phyloP scores from a whole-genome alignment of 352 stramenopile species.

The Stephanocyclus meneghinianus region DNA sequence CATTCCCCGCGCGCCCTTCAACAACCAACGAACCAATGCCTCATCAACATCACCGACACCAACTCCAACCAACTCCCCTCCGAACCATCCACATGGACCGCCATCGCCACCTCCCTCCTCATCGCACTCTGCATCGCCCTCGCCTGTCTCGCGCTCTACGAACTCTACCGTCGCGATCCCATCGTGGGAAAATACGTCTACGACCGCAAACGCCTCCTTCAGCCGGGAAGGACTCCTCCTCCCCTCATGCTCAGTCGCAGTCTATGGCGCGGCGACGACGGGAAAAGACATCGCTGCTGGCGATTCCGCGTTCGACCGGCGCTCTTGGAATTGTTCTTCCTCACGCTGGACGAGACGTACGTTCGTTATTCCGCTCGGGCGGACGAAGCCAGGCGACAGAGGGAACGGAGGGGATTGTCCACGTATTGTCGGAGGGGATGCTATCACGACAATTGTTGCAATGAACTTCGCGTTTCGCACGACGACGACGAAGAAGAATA shows the following conservation, averaged over 20 bases:
- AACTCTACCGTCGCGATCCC: slow-evolving; percentile 42
- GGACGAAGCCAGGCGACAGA: slow-evolving; percentile 31
- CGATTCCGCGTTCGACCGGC: slow-evolving; percentile 22
- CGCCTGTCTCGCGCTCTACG: slow-evolving; percentile 26
- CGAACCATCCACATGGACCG: slow-evolving; percentile 17
- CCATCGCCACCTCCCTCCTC: slow-evolving; percentile 18
- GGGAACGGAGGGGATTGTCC: slow-evolving; percentile 21
- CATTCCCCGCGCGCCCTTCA: no score
- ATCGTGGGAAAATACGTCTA: slow-evolving; percentile 58
- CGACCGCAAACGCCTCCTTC: slow-evolving; percentile 46
- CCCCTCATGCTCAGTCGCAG: slow-evolving; percentile 59
- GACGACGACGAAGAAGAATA: slow-evolving; percentile 7
- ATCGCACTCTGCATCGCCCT: slow-evolving; percentile 22
- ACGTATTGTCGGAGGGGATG: slow-evolving; percentile 34
- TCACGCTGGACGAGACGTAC: slow-evolving; percentile 47
- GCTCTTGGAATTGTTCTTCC: slow-evolving; percentile 44
- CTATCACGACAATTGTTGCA: slow-evolving; percentile 47
- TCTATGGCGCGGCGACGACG: slow-evolving; percentile 28
- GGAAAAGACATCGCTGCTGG: neutral
- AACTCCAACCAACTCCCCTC: no score
- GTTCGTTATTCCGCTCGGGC: slow-evolving; percentile 35
- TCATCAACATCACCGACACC: no score
- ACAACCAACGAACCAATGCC: no score
- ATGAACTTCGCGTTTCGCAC: neutral
- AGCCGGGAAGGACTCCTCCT: slow-evolving; percentile 43